Evolutionary conservation across 176 grass and related monocot genomes (phyloP), one percentile per base, ranked within the genome.

Genomic region (Aegilops umbellulata): DNA sequence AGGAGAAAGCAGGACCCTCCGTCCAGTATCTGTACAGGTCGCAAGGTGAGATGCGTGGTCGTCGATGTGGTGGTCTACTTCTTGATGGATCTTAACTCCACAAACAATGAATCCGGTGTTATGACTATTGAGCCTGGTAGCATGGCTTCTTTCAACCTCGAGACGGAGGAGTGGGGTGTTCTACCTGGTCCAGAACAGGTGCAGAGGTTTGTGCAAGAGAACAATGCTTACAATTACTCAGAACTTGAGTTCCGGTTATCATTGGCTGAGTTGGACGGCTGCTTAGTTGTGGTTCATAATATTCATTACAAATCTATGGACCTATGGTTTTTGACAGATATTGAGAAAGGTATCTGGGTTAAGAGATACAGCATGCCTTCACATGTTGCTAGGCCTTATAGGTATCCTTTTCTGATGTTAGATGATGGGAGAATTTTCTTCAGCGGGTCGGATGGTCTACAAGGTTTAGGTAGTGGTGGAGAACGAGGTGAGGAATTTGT

Each of bases 101-200:
- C 11, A 23, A 14, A 23, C 38, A 5, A 25, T 8, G n/a, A 41
- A 14, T 7, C n/a, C 0, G 38, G n/a, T n/a, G 38, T 44, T 23
- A 44, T 46, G 0, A 26, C 69, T 5, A 26, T 73, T 26, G 38
- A 44, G 8, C 38, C 38, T 1, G 38, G 38, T 38, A 73, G 69
- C 69, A 44, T 73, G 42, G 69, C 69, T 44, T 73, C 69, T n/a
- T 73, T 73, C 69, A 44, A 73, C 69, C 69, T 73, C 2, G 38
- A 44, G 22, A 73, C 69, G 24, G 69, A 73, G 38, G n/a, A 42
- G 38, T 73, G 69, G 69, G 68, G 35, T 24, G n/a, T 36, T 71
- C 20, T 71, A 11, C 68, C 19, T 39, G 68, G 68, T 71, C 68
- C 68, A 2, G 68, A 20, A 70, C 68, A 20, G 19, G 20, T 70